Conservation (phyloP, 805 yeast genomes). For the Hanseniaspora lachancei region DNA sequence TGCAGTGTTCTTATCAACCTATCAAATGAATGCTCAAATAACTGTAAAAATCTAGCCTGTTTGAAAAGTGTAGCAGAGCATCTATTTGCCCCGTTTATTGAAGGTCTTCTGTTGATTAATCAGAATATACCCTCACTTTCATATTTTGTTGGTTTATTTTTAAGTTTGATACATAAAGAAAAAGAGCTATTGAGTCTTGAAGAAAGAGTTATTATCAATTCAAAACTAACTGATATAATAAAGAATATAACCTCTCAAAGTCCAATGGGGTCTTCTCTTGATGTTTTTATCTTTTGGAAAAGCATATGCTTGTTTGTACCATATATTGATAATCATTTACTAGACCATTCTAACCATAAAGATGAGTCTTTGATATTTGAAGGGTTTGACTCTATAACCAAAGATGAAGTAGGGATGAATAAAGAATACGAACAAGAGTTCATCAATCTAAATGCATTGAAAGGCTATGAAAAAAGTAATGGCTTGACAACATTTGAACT, state of each 20-base stretch:
- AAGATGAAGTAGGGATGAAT: too few species aligned
- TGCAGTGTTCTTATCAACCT: background rate
- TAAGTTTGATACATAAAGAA: background rate
- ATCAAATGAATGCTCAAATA: background rate
- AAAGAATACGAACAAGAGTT: background rate
- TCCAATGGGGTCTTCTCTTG: background rate
- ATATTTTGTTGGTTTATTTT: background rate
- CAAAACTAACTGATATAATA: background rate
- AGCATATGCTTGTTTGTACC: background rate
- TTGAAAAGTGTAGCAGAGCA: background rate
- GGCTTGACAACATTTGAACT: background rate
- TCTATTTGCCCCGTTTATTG: background rate
- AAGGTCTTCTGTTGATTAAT: background rate
- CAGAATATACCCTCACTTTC: background rate
- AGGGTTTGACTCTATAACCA: background rate
- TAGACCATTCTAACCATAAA: background rate
- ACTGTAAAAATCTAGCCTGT: background rate
- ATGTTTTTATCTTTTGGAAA: conserved; percentile 8
- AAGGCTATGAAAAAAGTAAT: background rate
- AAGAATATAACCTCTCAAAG: background rate
- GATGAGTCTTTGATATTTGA: background rate
- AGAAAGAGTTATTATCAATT: background rate
- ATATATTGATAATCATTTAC: background rate
- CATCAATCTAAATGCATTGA: background rate
- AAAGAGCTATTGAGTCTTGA: background rate